Base-by-base conservation (phyloP, 352 stramenopile species). In the Pythium sp. region DNA sequence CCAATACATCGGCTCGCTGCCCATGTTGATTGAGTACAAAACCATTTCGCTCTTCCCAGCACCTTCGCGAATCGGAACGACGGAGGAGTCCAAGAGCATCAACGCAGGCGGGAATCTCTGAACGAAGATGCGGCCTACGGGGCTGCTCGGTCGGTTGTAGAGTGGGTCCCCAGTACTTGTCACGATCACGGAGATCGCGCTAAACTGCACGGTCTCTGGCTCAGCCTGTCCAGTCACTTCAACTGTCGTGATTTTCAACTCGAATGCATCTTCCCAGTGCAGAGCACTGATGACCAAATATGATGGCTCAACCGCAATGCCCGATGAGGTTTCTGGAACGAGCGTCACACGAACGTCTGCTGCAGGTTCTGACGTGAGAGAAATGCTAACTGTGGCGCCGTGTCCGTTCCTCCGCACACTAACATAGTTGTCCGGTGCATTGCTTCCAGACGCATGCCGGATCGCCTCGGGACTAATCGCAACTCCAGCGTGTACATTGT, bases 1-100 rank as follows among this genome's bases (percentile, higher is more conserved):
- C 84, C 84, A 93, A 36, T 93, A 68, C 72, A 91, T 86, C 0
- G 82, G 84, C 58, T 91, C 82, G 28, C 77, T 84, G 9, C 67
- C 72, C 22, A 91, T 59, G 6, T 58, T 43, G 24, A 91, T 4
- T 2, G 70, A 60, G 59, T 93, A 91, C 2, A 72, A 28, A 1
- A 69, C 60, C 46, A 56, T 65, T 0, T 68, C 69, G 15, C 69
- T 71, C 62, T 67, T 67, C n/a, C 68, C 68, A 59, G 65, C 74
- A 65, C 84, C 83, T 72, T 91, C 82, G 41, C 65, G 72, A 22
- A 66, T 76, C 30, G 43, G 62, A 6, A 69, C 47, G 43, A 63
- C 49, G 5, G 75, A 81, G 18, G 82, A 69, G 58, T 89, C 71
- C 28, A 91, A 64, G 8, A 86, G 18, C 0, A 86, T 73, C 26